Conservation (phyloP, 1,139 yeast species). For the Geotrichum klebahnii region DNA sequence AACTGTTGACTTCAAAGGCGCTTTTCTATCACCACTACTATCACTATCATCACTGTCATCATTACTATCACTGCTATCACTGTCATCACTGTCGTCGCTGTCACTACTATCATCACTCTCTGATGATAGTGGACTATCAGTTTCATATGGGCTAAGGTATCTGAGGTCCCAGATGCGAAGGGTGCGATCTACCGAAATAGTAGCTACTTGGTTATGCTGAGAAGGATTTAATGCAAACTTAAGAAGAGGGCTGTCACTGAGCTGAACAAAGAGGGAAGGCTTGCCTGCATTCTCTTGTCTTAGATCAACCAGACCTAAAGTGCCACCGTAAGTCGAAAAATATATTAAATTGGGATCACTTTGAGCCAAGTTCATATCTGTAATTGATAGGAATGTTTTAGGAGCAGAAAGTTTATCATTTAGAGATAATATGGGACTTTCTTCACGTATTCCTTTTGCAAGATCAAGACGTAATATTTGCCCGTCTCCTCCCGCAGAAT, state of each 20-base stretch:
- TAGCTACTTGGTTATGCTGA: slow-evolving; percentile 2
- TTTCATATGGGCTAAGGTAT: background rate
- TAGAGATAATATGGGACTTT: background rate
- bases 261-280: background rate
- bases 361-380: background rate
- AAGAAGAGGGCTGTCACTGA: background rate
- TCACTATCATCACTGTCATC: background rate
- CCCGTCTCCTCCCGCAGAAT: slow-evolving; percentile 14
- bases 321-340: background rate
- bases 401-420: background rate
- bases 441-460: background rate
- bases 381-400: background rate
- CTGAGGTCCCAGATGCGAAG: slow-evolving; percentile 1
- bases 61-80: background rate
- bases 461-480: slow-evolving; percentile 3
- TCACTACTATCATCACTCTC: too few species aligned
- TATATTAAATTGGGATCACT: background rate
- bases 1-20: background rate
- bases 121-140: background rate
- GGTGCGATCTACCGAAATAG: background rate
- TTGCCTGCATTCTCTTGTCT: background rate
- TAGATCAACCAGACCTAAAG: background rate
- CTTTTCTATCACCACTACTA: background rate
- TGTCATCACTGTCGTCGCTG: background rate
- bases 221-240: slow-evolving; percentile 3